A percentile compares a stretch with the other conserved stretches of the same genome.
phyloP scores from a whole-genome alignment of 345 rosid species.

The Acer campestre region DNA sequence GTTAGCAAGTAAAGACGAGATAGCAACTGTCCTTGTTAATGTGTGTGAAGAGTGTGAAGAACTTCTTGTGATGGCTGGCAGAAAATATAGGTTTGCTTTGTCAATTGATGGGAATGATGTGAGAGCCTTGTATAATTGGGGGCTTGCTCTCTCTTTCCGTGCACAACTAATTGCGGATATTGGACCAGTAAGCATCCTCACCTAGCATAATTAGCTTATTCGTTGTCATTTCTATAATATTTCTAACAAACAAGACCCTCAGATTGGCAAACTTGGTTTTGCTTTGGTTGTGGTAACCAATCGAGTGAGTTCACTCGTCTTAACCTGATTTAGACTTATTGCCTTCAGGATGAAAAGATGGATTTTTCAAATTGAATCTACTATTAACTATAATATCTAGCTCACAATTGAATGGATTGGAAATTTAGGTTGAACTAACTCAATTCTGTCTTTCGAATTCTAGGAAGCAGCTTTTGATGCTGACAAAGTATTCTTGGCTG shows the following conservation, averaged over 20 bases:
- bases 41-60: constrained; percentile 73
- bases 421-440: background rate
- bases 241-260: background rate
- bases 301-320: constrained; percentile 8
- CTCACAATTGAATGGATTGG: background rate
- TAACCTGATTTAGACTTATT: background rate
- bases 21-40: constrained; percentile 47
- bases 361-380: background rate
- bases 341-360: background rate
- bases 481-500: constrained; percentile 75
- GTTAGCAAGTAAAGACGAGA: constrained; percentile 36
- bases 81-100: constrained; percentile 59
- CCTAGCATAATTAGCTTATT: background rate
- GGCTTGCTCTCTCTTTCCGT: constrained; percentile 74
- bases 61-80: constrained; percentile 68
- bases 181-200: constrained; percentile 59
- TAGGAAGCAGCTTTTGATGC: constrained; percentile 76
- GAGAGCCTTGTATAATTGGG: constrained; percentile 74
- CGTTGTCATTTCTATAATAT: background rate
- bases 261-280: constrained; percentile 10
- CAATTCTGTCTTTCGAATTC: constrained; percentile 19
- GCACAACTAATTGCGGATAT: constrained; percentile 76
- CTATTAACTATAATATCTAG: background rate
- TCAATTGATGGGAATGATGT: constrained; percentile 67
- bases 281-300: background rate